A percentile compares a stretch with the other conserved stretches of the same genome.
Conservation (phyloP, 1,284 basidiomycete genomes). For the Boletus sp. region DNA sequence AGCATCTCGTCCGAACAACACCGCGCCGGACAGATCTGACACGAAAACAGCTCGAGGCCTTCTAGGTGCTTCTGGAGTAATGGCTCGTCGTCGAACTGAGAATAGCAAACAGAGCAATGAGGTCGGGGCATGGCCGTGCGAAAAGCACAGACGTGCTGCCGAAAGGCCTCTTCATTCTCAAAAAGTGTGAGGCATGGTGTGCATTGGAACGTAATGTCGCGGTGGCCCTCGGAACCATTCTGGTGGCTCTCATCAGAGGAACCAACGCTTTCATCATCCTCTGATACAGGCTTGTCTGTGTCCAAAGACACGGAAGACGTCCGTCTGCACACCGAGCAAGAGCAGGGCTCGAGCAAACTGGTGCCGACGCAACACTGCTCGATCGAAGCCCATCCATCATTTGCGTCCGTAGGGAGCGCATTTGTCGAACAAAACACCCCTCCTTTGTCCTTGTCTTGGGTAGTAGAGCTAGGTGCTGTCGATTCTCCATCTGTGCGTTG, state of each 20-base stretch:
- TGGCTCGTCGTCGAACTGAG: slow-evolving; percentile 27
- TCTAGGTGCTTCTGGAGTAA: slow-evolving; percentile 28
- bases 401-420: background rate
- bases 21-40: slow-evolving; percentile 25
- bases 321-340: slow-evolving; percentile 20
- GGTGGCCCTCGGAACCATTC: background rate
- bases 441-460: slow-evolving; percentile 10
- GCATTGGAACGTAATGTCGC: slow-evolving; percentile 16
- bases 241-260: slow-evolving; percentile 2
- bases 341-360: slow-evolving; percentile 1
- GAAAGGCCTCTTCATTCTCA: slow-evolving; percentile 13
- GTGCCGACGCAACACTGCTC: background rate
- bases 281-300: background rate
- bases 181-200: slow-evolving; percentile 26
- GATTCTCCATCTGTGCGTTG: background rate
- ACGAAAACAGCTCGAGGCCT: slow-evolving; percentile 16
- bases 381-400: background rate
- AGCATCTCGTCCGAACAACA: slow-evolving; percentile 35
- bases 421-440: slow-evolving; percentile 20
- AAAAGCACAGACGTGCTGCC: slow-evolving; percentile 25
- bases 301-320: background rate
- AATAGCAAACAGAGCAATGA: slow-evolving; percentile 31
- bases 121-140: slow-evolving; percentile 15
- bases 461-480: background rate
- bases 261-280: slow-evolving; percentile 3